A percentile compares a stretch with the other conserved stretches of the same genome.
Evolutionary conservation across 495 filamentous ascomycete genomes (phyloP).

Genomic region (Poronia punctata): DNA sequence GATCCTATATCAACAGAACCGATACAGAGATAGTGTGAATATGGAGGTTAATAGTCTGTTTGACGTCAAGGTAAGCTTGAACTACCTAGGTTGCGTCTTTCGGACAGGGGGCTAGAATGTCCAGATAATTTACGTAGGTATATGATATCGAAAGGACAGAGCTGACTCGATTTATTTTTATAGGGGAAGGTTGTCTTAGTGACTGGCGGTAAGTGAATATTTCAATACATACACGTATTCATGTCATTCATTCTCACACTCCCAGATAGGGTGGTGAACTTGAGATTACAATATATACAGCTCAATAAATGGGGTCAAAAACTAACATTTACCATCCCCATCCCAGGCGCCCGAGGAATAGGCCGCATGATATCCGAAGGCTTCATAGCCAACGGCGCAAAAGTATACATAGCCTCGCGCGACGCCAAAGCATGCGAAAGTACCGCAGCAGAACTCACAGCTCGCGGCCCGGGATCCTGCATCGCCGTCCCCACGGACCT

Average conservation of each 20-base stretch:
- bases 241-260: too few relatives aligned
- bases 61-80: slow-evolving; percentile 47
- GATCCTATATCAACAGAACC: too few relatives aligned
- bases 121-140: too few relatives aligned
- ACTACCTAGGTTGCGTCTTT: too few relatives aligned
- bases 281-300: too few relatives aligned
- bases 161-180: not conserved
- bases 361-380: slow-evolving; percentile 74
- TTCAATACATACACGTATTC: not conserved
- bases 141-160: not conserved
- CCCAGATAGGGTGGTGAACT: too few relatives aligned
- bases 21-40: too few relatives aligned
- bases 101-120: too few relatives aligned
- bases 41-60: slow-evolving; percentile 54
- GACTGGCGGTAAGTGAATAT: slow-evolving; percentile 26
- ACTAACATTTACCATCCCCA: not conserved
- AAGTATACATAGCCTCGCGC: slow-evolving; percentile 72
- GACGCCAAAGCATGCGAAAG: slow-evolving; percentile 37
- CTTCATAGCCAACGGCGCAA: slow-evolving; percentile 68
- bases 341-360: slow-evolving; percentile 42
- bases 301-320: not conserved
- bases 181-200: slow-evolving; percentile 37
- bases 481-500: slow-evolving; percentile 63
- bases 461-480: slow-evolving; percentile 6
- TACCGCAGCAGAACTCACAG: slow-evolving; percentile 27